A percentile compares a stretch with the other conserved stretches of the same genome.
Evolutionary conservation across 202 grass and related monocot species (phyloP).

Genomic region (Musa balbisiana): DNA sequence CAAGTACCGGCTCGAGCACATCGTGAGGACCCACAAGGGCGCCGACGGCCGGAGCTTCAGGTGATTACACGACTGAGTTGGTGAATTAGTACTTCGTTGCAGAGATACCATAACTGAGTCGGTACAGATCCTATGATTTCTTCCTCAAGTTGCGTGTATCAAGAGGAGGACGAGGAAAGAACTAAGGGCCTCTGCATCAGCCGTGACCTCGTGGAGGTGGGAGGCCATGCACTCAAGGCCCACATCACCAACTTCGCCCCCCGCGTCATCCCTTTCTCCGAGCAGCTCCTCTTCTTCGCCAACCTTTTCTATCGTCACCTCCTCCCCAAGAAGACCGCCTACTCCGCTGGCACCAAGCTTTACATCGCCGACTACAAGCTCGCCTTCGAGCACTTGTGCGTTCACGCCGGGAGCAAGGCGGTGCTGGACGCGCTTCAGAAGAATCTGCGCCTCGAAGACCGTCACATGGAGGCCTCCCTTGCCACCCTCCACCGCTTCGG

Average conservation of each 20-base stretch:
- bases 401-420: conserved; percentile 87
- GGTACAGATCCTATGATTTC: neutral
- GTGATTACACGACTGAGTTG: conserved; percentile 12
- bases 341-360: conserved; percentile 34
- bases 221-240: conserved; percentile 88
- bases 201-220: conserved; percentile 92
- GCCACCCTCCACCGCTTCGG: conserved; percentile 90
- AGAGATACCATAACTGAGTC: neutral
- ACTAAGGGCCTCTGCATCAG: conserved; percentile 90
- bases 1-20: conserved; percentile 94
- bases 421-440: conserved; percentile 87
- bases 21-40: conserved; percentile 90
- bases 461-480: conserved; percentile 72
- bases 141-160: conserved; percentile 58
- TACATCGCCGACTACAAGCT: conserved; percentile 99
- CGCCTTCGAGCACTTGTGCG: conserved; percentile 99
- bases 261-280: conserved; percentile 86
- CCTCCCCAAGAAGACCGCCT: conserved; percentile 33
- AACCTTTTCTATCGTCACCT: conserved; percentile 82
- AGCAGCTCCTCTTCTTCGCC: conserved; percentile 95
- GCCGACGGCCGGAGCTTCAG: conserved; percentile 80
- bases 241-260: conserved; percentile 97
- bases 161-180: conserved; percentile 95
- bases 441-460: conserved; percentile 66
- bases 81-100: neutral